Conservation (phyloP, 2,329 filamentous ascomycete species). For the Aspergillus arachidicola region DNA sequence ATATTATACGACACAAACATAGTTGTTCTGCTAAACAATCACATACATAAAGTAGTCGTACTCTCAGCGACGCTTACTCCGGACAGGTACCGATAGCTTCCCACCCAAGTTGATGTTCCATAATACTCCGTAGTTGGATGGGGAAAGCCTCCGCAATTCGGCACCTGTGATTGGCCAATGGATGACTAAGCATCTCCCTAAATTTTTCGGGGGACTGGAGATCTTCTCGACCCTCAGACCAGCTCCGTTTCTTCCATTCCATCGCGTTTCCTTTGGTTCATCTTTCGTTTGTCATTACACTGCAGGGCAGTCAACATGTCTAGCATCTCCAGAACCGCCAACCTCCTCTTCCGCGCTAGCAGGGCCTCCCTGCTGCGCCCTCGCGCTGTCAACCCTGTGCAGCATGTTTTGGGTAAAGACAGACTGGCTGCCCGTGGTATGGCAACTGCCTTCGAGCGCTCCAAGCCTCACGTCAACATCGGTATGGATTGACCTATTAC, state of each 20-base stretch:
- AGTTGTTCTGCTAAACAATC: too few species aligned
- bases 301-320: slow-evolving; percentile 66
- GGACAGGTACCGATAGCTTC: background rate
- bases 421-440: slow-evolving; percentile 55
- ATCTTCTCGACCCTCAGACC: slow-evolving; percentile 14
- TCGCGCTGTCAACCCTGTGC: slow-evolving; percentile 73
- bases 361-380: slow-evolving; percentile 71
- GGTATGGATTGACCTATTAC: slow-evolving; percentile 57
- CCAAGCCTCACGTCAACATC: slow-evolving; percentile 98
- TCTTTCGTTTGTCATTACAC: slow-evolving; percentile 33
- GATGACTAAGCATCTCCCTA: slow-evolving; percentile 43
- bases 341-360: slow-evolving; percentile 80
- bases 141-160: slow-evolving; percentile 32
- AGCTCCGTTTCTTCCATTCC: slow-evolving; percentile 27
- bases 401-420: slow-evolving; percentile 55
- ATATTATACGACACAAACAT: background rate
- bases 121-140: background rate
- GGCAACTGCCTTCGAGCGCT: slow-evolving; percentile 74
- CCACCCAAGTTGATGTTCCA: background rate
- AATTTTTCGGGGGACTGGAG: slow-evolving; percentile 34
- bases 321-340: slow-evolving; percentile 74
- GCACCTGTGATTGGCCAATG: slow-evolving; percentile 32
- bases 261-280: slow-evolving; percentile 32
- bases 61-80: too few species aligned
- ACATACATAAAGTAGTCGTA: background rate